phyloP scores from a whole-genome alignment of 164 flowering plant genomes.

The Pachysandra terminalis region DNA sequence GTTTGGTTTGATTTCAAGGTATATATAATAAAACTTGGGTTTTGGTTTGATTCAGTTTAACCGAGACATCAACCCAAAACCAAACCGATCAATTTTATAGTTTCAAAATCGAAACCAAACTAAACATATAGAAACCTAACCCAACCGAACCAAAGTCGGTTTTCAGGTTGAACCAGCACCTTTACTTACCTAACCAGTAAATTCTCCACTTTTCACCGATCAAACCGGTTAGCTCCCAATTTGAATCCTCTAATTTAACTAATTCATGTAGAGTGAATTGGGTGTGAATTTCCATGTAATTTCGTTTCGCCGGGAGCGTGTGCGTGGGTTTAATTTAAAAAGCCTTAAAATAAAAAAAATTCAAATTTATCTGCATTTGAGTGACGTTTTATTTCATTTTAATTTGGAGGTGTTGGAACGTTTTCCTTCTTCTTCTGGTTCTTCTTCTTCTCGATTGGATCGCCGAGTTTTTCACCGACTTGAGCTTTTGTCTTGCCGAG shows the following conservation, averaged over 20 bases:
- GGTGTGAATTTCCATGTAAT: constrained; percentile 32
- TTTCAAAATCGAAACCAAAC: too few species aligned
- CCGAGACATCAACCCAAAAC: too few species aligned
- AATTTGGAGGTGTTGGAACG: constrained; percentile 23
- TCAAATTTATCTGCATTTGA: constrained; percentile 7
- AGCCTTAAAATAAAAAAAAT: too few species aligned
- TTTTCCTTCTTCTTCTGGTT: neutral
- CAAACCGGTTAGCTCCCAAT: constrained; percentile 15
- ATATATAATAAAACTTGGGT: too few species aligned
- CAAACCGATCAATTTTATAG: too few species aligned
- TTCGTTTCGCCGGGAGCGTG: neutral
- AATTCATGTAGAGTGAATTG: constrained; percentile 34
- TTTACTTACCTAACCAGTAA: constrained; percentile 24
- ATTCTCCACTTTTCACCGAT: constrained; percentile 16
- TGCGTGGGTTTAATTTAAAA: neutral
- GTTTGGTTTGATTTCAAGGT: too few species aligned
- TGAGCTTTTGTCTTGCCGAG: too few species aligned
- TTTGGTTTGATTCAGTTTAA: too few species aligned
- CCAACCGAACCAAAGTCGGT: too few species aligned
- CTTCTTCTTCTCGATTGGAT: constrained; percentile 12
- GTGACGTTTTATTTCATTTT: constrained; percentile 14
- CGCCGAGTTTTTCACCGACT: constrained; percentile 13
- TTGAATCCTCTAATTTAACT: constrained; percentile 23
- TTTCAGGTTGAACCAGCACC: too few species aligned
- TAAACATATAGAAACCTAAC: too few species aligned